Evolutionary conservation across 257 asterid genomes (phyloP).

Genomic region (Cruciata laevipes): DNA sequence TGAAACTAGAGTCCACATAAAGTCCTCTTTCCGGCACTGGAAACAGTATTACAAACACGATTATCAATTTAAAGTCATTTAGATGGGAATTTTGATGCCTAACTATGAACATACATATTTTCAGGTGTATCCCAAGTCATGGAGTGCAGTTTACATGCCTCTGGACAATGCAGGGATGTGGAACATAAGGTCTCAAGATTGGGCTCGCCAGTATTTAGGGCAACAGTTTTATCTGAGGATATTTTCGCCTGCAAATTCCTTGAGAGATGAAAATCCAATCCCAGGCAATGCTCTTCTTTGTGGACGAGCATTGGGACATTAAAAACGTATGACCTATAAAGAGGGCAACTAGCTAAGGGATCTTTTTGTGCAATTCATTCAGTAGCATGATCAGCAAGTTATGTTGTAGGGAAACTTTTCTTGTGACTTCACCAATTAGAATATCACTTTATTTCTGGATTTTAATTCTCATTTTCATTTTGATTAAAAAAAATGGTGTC

Average conservation of each 20-base stretch:
- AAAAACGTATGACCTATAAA: background rate
- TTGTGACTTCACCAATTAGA: background rate
- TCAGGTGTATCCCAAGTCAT: conserved; percentile 26
- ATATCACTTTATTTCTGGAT: background rate
- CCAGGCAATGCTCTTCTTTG: conserved; percentile 34
- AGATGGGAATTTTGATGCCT: background rate
- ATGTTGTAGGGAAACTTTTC: background rate
- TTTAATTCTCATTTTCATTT: background rate
- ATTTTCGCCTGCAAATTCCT: conserved; percentile 30
- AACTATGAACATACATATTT: background rate
- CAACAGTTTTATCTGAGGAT: conserved; percentile 38
- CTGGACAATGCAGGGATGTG: conserved; percentile 44
- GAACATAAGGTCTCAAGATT: conserved; percentile 37
- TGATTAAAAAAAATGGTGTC: too few relatives aligned
- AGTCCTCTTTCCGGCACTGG: too few relatives aligned
- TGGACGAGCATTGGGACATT: conserved; percentile 34
- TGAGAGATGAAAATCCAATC: conserved; percentile 39
- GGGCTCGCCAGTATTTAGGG: conserved; percentile 38
- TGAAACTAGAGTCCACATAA: too few relatives aligned
- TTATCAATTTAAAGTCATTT: too few relatives aligned
- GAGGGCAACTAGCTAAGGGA: background rate
- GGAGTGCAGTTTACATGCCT: conserved; percentile 40
- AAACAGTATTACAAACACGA: too few relatives aligned
- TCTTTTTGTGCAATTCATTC: background rate
- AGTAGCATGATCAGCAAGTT: background rate